These are phyloP conservation scores for Zygotorulaspora mrakii DNA, from an alignment of 1,139 yeast genomes.

Conservation along the genomic window DNA sequence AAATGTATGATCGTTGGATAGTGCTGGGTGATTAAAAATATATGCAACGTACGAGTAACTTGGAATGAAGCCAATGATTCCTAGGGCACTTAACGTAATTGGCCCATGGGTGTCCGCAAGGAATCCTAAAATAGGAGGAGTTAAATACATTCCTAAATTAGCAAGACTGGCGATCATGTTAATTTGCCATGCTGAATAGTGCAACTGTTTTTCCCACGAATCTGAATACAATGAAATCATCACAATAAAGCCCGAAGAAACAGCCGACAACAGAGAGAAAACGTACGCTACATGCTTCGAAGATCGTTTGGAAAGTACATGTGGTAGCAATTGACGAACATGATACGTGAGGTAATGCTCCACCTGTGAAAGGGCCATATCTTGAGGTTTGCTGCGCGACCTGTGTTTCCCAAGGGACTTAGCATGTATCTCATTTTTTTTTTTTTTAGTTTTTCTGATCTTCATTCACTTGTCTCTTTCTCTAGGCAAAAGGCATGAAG, in stretches of 20 bases:
- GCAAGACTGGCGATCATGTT: conserved; percentile 74
- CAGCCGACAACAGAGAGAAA: conserved; percentile 50
- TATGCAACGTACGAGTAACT: conserved; percentile 57
- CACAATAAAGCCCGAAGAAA: conserved; percentile 76
- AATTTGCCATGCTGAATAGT: conserved; percentile 65
- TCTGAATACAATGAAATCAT: conserved; percentile 77
- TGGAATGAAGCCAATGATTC: conserved; percentile 65
- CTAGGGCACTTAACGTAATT: conserved; percentile 59
- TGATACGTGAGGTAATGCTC: conserved; percentile 42
- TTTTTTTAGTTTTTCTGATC: too few species aligned
- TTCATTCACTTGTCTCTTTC: neutral
- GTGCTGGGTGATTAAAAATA: conserved; percentile 29
- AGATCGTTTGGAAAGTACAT: conserved; percentile 28
- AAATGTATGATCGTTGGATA: conserved; percentile 29
- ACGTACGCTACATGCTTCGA: conserved; percentile 40
- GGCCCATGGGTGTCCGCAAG: conserved; percentile 86
- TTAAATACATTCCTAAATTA: conserved; percentile 78
- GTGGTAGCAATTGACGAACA: conserved; percentile 36
- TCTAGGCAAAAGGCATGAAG: neutral
- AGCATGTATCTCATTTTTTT: neutral
- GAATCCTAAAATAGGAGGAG: conserved; percentile 79
- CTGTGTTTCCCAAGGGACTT: too few species aligned
- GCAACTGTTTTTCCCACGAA: conserved; percentile 54
- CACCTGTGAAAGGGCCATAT: conserved; percentile 29
- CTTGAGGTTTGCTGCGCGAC: neutral